Evolutionary conservation across 1,284 basidiomycete species (phyloP), one percentile per base, ranked within the genome.

Genomic region (Moesziomyces sp.): DNA sequence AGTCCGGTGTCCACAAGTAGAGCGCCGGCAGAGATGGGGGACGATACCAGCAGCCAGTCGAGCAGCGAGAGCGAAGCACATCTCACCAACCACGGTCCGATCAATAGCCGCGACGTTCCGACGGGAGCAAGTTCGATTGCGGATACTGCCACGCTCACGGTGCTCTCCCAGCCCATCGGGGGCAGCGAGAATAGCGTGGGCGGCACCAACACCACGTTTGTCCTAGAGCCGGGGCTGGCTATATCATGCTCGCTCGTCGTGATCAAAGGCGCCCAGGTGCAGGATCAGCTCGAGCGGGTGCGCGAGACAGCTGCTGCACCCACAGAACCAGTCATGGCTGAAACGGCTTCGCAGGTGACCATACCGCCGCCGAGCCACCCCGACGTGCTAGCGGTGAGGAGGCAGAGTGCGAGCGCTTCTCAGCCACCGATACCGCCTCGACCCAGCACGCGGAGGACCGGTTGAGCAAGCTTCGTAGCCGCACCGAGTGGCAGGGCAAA

Each of bases 121-220:
- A 24, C 48, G 3, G 54, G 55, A 3, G 48, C 11, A 8, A 18
- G 19, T 33, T 40, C 42, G 18, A 55, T 59, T 14, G 57, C 49
- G 5, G 52, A 65, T 30, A 59, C 62, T 16, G 62, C 62, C 18
- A 58, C 56, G 19, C 62, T 69, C 45, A 54, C 57, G 10, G 59
- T 62, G 4, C 54, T 64, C n/a, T 59, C 59, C 13, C 26, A 59
- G 16, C 56, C 50, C 14, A 21, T 50, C 35, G 28, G 0, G 1
- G 18, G 50, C 1, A n/a, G 21, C 2, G 23, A 44, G 6, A 44
- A 21, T 30, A 58, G 23, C 26, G 52, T 50, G 10, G 54, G 53
- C 6, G 51, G 46, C 6, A 52, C 54, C 18, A 65, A 50, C 24
- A 65, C 56, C 13, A 46, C 56, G 1, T 65, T 65, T 24, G 30